Base-by-base conservation (phyloP, 768 basidiomycete genomes). In the Dictyophora rubrovolvata region DNA sequence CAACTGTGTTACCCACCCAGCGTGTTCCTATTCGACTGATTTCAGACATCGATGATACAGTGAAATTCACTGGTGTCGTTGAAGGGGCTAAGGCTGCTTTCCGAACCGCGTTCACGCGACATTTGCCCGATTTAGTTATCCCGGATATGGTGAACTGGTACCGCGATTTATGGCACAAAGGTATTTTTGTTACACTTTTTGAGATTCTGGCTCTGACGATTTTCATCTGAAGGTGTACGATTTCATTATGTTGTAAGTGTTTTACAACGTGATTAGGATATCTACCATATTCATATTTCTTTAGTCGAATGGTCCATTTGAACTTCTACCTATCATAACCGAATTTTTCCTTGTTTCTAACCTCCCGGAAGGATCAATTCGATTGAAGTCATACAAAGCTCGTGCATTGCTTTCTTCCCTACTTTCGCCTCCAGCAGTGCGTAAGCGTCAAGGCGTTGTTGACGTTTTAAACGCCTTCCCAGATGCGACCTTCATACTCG, bases 1-100 rank as follows among this genome's bases (percentile, higher is more conserved):
- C 57, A 12, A 5, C 50, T n/a, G 33, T 51, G n/a, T 21, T 59
- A 17, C 36, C 57, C 8, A n/a, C 11, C 12, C 42, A 42, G 3
- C 42, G 42, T 42, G 79, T 80, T 1, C 78, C 79, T 1, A 70
- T 94, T 14, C 84, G 90, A 17, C 80, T 95, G 56, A 86, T 97
- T 14, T 94, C 92, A 8, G 94, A 97, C 65, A 87, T 97, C 48
- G 94, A 97, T 66, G 94, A 97, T 70, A 97, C 94, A 0, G 78
- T 96, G 59, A 94, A 94, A 67, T 67, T 78, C 22, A 86, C 92
- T 0, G 84, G 86, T 50, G 78, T 99, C n/a, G 66, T 86, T 5
- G 75, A 77, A 2, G 95, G 95, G 0, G 85, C 91, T 0, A 79
- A 92, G 47, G 76, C 84, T 1, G 85, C 90, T 3, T 96, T 97